These are phyloP conservation scores for Solanum habrochaites DNA, from an alignment of 257 asterid genomes.

Conservation along the genomic window DNA sequence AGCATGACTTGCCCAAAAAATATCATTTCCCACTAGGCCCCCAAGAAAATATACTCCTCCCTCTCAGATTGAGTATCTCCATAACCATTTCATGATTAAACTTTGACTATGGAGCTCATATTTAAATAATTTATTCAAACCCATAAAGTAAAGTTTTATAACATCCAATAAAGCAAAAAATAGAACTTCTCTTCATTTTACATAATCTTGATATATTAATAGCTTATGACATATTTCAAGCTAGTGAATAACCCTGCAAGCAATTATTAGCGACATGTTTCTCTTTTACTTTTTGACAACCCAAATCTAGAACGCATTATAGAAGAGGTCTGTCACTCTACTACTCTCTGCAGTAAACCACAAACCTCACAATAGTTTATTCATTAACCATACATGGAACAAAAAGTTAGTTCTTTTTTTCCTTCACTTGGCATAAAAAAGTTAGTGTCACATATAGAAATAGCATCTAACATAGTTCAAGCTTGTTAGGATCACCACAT, in stretches of 20 bases:
- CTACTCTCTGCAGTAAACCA: neutral
- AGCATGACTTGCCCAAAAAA: neutral
- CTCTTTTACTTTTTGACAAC: neutral
- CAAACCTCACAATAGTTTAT: neutral
- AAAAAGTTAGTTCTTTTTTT: neutral
- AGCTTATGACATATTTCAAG: neutral
- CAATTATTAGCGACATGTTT: neutral
- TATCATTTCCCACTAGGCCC: neutral
- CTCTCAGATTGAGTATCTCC: neutral
- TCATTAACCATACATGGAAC: neutral
- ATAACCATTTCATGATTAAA: neutral
- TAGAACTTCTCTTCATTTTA: neutral
- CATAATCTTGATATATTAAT: neutral
- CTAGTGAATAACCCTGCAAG: neutral
- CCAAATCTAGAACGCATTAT: neutral
- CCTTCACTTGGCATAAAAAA: neutral
- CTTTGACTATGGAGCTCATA: neutral
- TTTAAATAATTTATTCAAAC: neutral
- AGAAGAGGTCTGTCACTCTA: neutral
- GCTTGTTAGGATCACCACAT: neutral
- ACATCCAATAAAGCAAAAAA: neutral
- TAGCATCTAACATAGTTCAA: neutral
- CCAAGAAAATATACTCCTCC: neutral
- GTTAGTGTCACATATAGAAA: neutral
- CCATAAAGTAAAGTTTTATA: neutral